These are phyloP conservation scores for Phytophthora nicotianae DNA, from an alignment of 352 stramenopile genomes.

Conservation along the genomic window DNA sequence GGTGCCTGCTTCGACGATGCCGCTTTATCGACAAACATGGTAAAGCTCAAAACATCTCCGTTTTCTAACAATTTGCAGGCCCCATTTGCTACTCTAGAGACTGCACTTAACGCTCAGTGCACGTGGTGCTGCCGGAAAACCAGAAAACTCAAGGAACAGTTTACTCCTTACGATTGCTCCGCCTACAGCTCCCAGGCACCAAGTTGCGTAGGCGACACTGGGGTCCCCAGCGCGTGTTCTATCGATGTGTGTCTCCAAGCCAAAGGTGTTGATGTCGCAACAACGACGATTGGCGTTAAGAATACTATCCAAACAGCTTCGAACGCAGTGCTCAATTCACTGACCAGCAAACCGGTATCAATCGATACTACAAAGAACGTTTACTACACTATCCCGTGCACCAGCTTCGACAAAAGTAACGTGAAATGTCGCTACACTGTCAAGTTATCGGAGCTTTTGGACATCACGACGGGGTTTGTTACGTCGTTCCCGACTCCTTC, in stretches of 20 bases:
- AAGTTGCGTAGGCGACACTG: not conserved
- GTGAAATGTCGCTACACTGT: slow-evolving; percentile 13
- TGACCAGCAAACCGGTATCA: slow-evolving; percentile 13
- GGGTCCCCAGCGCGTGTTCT: not conserved
- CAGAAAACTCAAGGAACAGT: slow-evolving; percentile 10
- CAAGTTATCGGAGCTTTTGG: slow-evolving; percentile 21
- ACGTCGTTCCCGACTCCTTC: slow-evolving; percentile 1
- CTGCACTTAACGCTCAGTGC: slow-evolving; percentile 4
- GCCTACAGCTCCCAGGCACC: not conserved
- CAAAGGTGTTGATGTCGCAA: not conserved
- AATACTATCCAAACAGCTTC: slow-evolving; percentile 26
- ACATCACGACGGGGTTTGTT: slow-evolving; percentile 6
- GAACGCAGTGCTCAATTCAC: slow-evolving; percentile 30
- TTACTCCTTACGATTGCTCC: not conserved
- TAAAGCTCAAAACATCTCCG: not conserved
- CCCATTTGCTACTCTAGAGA: not conserved
- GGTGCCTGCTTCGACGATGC: slow-evolving; percentile 9
- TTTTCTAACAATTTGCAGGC: slow-evolving; percentile 1
- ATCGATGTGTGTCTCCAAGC: not conserved
- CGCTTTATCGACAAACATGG: slow-evolving; percentile 1
- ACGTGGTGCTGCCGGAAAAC: slow-evolving; percentile 17
- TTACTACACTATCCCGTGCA: slow-evolving; percentile 25
- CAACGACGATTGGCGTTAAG: not conserved
- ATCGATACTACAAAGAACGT: slow-evolving; percentile 15
- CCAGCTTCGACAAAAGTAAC: slow-evolving; percentile 13